Evolutionary conservation across 2,329 filamentous ascomycete species (phyloP), one percentile per base, ranked within the genome.

Genomic region (Fusarium sp.): DNA sequence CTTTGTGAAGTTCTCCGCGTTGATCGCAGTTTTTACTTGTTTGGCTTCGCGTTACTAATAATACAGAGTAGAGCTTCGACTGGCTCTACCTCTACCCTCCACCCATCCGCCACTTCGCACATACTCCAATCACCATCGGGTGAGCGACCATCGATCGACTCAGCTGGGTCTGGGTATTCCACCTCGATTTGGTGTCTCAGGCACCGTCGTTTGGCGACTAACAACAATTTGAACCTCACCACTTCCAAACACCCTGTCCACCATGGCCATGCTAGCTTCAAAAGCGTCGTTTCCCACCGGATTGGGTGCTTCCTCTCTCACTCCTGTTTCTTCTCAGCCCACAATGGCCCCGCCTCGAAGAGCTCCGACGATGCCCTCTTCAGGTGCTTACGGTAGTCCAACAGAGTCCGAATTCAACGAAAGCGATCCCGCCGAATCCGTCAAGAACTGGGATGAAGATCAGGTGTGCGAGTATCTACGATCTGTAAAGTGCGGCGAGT

Each of bases 331-430:
- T 16, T 78, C 83, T n/a, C 83, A 85, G 52, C 78, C 85, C 44
- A 79, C 82, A 61, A 83, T 88, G 73, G 76, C 84, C 9, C 83
- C 87, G 28, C 79, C 86, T 38, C 84, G 86, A 73, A 83, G 88
- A 74, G 80, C 81, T 18, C 85, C 85, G 20, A 78, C 83, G 35
- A 80, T 86, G 69, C 81, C 84, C 46, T 79, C 81, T 26, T 73
- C 84, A 20, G 83, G 84, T 62, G 82, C 81, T 42, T 95, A 92
- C 77, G 88, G 89, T 41, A 97, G 93, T 77, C 94, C 94, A 43
- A 97, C 94, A 70, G 93, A 97, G 76, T 97, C 93, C 28, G 94
- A 97, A 73, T 97, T 97, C 80, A 96, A 93, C 24, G 94, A 97
- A 70, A 86, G 88, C 74, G 93, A 95, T 71, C 88, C 88, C 31